phyloP scores from a whole-genome alignment of 2,329 filamentous ascomycete genomes.

The Aureobasidium sp. region DNA sequence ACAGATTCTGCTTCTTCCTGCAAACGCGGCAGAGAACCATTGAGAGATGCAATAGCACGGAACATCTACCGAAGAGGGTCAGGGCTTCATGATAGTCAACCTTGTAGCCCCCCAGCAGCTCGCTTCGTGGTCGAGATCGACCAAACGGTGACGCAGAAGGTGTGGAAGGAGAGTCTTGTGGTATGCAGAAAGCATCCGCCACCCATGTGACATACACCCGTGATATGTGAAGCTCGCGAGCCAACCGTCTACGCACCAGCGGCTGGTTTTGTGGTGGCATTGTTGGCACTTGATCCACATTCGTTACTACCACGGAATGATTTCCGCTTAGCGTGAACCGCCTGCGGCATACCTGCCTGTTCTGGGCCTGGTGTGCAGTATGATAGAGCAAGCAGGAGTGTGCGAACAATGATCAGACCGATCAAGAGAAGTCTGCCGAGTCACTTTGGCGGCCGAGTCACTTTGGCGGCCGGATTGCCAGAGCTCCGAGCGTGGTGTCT shows the following conservation, averaged over 20 bases:
- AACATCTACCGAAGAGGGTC: neutral
- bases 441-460: neutral
- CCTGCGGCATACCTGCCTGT: neutral
- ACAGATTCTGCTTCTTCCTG: neutral
- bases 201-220: neutral
- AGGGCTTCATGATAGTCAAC: neutral
- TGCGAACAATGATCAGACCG: neutral
- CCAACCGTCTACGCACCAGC: neutral
- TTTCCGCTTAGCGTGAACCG: neutral
- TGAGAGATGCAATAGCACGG: neutral
- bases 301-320: neutral
- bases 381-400: neutral
- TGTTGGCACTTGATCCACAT: neutral
- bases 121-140: neutral
- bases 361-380: neutral
- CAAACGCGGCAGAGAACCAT: neutral
- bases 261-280: conserved; percentile 3
- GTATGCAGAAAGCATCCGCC: neutral
- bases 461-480: neutral
- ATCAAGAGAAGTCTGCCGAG: neutral
- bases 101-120: neutral
- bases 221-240: neutral
- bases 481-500: neutral
- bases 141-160: neutral
- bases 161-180: neutral